phyloP scores from a whole-genome alignment of 2,329 filamentous ascomycete genomes.

The Xylariaceae sp. region DNA sequence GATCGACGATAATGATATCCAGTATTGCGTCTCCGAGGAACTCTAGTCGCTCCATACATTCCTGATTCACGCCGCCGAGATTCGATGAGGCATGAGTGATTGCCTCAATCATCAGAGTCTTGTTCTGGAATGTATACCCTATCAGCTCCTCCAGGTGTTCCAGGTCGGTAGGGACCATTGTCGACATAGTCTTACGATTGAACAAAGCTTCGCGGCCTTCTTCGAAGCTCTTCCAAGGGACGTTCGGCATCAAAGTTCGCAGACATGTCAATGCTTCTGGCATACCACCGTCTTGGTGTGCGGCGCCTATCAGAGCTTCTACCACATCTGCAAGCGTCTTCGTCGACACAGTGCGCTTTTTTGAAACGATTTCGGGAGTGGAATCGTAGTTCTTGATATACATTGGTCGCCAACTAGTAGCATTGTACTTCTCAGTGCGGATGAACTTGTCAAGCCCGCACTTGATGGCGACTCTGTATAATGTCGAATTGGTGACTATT shows the following conservation, averaged over 20 bases:
- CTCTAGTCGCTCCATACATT: conserved; percentile 69
- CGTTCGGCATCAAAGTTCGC: conserved; percentile 59
- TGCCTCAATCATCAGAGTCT: conserved; percentile 68
- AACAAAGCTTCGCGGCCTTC: conserved; percentile 42
- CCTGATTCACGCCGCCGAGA: conserved; percentile 30
- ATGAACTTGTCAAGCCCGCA: conserved; percentile 70
- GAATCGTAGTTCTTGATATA: conserved; percentile 47
- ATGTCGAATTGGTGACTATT: conserved; percentile 70
- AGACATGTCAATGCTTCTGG: conserved; percentile 61
- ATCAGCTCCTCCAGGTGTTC: conserved; percentile 59
- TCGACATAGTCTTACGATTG: conserved; percentile 33
- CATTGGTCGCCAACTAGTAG: conserved; percentile 63
- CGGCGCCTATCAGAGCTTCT: conserved; percentile 77
- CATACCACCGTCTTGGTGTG: conserved; percentile 66
- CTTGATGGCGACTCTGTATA: conserved; percentile 61
- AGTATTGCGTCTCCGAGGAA: conserved; percentile 85
- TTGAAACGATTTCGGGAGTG: background rate
- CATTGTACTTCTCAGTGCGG: background rate
- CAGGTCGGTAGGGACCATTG: conserved; percentile 38
- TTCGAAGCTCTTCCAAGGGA: conserved; percentile 48
- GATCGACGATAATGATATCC: conserved; percentile 67
- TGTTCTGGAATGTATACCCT: conserved; percentile 67
- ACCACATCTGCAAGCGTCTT: conserved; percentile 86
- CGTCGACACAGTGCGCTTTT: conserved; percentile 40
- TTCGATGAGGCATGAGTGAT: conserved; percentile 69